phyloP scores from a whole-genome alignment of 2,329 filamentous ascomycete species.

The Grosmannia penicillata region DNA sequence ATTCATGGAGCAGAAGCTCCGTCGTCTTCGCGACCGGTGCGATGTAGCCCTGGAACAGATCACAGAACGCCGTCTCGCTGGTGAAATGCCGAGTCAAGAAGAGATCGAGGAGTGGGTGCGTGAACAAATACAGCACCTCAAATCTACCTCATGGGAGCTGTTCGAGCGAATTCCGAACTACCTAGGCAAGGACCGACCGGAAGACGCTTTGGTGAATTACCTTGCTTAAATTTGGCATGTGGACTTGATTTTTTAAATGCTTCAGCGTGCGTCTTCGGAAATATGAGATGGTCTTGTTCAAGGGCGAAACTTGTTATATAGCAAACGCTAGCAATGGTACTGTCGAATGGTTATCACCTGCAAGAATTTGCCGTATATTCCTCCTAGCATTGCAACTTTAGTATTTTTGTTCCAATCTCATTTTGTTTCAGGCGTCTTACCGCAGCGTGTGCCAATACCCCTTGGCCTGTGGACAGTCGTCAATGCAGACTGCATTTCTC shows the following conservation, averaged over 20 bases:
- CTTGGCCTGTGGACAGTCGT: no score
- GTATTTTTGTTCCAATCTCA: no score
- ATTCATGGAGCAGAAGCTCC: slow-evolving; percentile 7
- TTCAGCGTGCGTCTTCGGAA: neutral
- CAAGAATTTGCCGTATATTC: no score
- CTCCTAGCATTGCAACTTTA: no score
- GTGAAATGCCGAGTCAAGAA: slow-evolving; percentile 2
- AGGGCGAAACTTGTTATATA: no score
- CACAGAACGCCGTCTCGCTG: neutral
- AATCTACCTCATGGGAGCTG: slow-evolving; percentile 7
- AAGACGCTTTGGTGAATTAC: slow-evolving; percentile 1
- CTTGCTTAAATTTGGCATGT: neutral
- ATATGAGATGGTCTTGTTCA: no score
- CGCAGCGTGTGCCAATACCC: no score
- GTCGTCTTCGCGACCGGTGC: slow-evolving; percentile 7
- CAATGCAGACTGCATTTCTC: no score
- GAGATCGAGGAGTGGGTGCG: slow-evolving; percentile 7
- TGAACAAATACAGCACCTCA: slow-evolving; percentile 5
- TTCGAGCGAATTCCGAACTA: slow-evolving; percentile 3
- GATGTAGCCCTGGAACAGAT: slow-evolving; percentile 3
- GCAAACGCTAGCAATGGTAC: no score
- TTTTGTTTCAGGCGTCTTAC: no score
- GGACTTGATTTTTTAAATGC: neutral
- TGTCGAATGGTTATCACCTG: no score
- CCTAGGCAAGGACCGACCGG: slow-evolving; percentile 1